Evolutionary conservation across 2,329 filamentous ascomycete species (phyloP).

Genomic region (Xylaria sp.): DNA sequence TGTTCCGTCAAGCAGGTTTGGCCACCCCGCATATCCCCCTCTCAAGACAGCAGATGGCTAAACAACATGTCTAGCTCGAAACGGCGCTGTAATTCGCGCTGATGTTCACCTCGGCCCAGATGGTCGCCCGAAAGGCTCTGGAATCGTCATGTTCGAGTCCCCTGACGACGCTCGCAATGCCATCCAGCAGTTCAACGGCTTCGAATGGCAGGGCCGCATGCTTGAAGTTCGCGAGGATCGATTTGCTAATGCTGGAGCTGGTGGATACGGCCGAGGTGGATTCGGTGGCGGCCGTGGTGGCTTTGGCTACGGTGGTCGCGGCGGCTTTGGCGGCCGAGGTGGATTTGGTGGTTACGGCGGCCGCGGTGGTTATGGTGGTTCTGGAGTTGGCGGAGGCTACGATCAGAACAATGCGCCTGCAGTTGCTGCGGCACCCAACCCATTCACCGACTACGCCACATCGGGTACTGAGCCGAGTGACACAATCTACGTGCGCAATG

Average conservation of each 20-base stretch:
- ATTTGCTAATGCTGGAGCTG: constrained; percentile 64
- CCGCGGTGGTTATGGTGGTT: constrained; percentile 38
- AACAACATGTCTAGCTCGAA: constrained; percentile 41
- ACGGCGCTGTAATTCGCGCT: constrained; percentile 82
- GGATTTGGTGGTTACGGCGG: constrained; percentile 40
- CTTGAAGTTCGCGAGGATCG: constrained; percentile 96
- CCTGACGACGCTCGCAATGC: constrained; percentile 92
- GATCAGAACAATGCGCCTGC: constrained; percentile 24
- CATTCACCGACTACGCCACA: constrained; percentile 90
- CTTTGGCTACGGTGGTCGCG: constrained; percentile 43
- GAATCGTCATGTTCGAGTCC: constrained; percentile 93
- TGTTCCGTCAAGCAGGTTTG: constrained; percentile 97
- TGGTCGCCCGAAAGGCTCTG: constrained; percentile 91
- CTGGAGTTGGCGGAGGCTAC: constrained; percentile 12
- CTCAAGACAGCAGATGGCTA: neutral
- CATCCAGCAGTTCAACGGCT: constrained; percentile 96
- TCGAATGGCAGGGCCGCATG: constrained; percentile 92
- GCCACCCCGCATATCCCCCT: constrained; percentile 19
- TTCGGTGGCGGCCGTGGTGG: constrained; percentile 45
- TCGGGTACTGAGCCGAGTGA: constrained; percentile 77
- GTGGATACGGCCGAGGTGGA: constrained; percentile 50
- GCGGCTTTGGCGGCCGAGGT: constrained; percentile 40
- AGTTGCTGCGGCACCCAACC: constrained; percentile 63
- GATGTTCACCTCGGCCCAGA: constrained; percentile 91
- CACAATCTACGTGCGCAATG: constrained; percentile 93